Conservation (phyloP, 2,329 filamentous ascomycete genomes). For the Neurospora sp. region DNA sequence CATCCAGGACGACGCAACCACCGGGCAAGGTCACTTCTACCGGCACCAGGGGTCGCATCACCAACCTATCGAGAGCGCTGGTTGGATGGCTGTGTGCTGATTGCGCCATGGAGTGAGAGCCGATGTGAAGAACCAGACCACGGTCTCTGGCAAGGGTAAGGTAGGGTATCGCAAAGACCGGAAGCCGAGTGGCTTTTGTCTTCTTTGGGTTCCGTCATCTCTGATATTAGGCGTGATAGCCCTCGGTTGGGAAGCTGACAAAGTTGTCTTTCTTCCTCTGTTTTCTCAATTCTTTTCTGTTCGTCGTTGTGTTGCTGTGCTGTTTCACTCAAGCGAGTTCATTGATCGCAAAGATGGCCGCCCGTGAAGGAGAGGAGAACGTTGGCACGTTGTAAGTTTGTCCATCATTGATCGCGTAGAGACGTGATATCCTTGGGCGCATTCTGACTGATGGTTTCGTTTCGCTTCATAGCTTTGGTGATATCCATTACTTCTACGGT, state of each 20-base stretch:
- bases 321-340: neutral
- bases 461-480: constrained; percentile 50
- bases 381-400: constrained; percentile 34
- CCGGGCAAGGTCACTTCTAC: neutral
- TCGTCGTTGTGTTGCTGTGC: neutral
- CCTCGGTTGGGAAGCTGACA: neutral
- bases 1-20: constrained; percentile 5
- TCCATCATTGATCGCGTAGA: neutral
- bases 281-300: neutral
- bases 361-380: constrained; percentile 36
- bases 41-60: constrained; percentile 6
- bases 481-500: constrained; percentile 71
- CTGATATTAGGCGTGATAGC: neutral
- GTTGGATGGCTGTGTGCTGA: constrained; percentile 10
- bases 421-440: neutral
- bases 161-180: neutral
- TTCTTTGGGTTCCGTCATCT: neutral
- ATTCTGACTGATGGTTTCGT: constrained; percentile 15
- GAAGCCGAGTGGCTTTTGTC: neutral
- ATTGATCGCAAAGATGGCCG: constrained; percentile 27
- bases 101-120: neutral
- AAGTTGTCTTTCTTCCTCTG: neutral
- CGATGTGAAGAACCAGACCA: constrained; percentile 7
- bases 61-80: constrained; percentile 4
- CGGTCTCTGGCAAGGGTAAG: neutral